phyloP scores from a whole-genome alignment of 2,329 filamentous ascomycete species.

The Fusarium citri region DNA sequence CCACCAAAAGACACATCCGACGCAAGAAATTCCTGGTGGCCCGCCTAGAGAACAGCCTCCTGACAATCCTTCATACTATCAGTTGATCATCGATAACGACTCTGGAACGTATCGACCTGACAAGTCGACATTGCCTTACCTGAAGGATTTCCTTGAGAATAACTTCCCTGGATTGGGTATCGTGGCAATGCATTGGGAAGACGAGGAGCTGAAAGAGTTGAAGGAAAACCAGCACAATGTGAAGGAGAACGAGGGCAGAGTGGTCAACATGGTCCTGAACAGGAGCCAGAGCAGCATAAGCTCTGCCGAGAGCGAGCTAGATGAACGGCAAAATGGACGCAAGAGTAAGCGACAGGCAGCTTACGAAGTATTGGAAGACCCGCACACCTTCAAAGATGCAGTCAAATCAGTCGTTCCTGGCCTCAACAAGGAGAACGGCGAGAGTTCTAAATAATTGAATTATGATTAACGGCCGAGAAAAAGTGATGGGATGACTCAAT shows the following conservation, averaged over 20 bases:
- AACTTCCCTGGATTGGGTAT: slow-evolving; percentile 85
- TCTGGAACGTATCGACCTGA: slow-evolving; percentile 93
- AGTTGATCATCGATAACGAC: slow-evolving; percentile 95
- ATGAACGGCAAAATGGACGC: slow-evolving; percentile 54
- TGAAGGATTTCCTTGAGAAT: slow-evolving; percentile 75
- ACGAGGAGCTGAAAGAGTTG: slow-evolving; percentile 76
- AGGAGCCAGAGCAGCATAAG: slow-evolving; percentile 64
- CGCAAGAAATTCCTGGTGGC: slow-evolving; percentile 57
- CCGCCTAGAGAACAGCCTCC: slow-evolving; percentile 59
- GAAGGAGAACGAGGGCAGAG: slow-evolving; percentile 73
- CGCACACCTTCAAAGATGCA: slow-evolving; percentile 56
- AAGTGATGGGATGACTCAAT: slow-evolving; percentile 7
- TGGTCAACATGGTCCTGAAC: slow-evolving; percentile 68
- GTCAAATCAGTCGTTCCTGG: slow-evolving; percentile 46
- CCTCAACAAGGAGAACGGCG: slow-evolving; percentile 30
- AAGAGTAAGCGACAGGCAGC: slow-evolving; percentile 66
- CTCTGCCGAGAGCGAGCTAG: slow-evolving; percentile 65
- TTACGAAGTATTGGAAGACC: slow-evolving; percentile 64
- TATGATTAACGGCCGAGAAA: slow-evolving; percentile 36
- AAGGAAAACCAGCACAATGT: slow-evolving; percentile 79
- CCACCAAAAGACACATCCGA: slow-evolving; percentile 62
- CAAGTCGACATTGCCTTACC: slow-evolving; percentile 75
- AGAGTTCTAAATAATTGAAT: slow-evolving; percentile 34
- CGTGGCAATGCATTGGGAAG: slow-evolving; percentile 80
- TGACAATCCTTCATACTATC: slow-evolving; percentile 70